Evolutionary conservation across 805 yeast genomes (phyloP), one percentile per base, ranked within the genome.

Genomic region (Ogataea henricii): DNA sequence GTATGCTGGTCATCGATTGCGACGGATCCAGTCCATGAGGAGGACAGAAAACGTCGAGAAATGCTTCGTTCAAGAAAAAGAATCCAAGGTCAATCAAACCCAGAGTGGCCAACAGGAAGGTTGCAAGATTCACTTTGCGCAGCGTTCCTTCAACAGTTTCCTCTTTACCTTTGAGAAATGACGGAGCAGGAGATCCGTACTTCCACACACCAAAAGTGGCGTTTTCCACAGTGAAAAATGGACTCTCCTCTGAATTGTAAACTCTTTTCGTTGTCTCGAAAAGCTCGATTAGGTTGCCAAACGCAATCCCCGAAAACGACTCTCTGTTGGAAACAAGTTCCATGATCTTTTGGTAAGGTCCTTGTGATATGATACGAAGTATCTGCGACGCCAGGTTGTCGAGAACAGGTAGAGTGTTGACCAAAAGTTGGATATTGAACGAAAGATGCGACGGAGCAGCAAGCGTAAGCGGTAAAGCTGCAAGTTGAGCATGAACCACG

Each of bases 71-170:
- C 54, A 94, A 74, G 60, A 85, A 83, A 68, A 83, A 87, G 64
- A 94, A 89, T 1, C 97, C 98, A 39, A 88, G 85, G 51, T 89
- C 94, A 43, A 87, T 78, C 14, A 88, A 75, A 40, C 96, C 96
- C 49, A 91, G 74, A 1, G 94, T 81, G 0, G 97, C 94, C n/a
- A 90, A 78, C 34, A 90, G 70, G 61, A 89, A 94, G 0, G 96
- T 89, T 0, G 96, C 88, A 53, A 94, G 68, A 58, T 94, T 94
- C 1, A 90, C 87, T 57, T 92, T 87, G 49, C 96, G 81, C 27
- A 92, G 66, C 0, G 94, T 83, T 33, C 81, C 74, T 62, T 76
- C 79, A 47, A 82, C 69, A 42, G 81, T 75, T 51, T 81, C 84
- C 56, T 83, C 89, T 49, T 82, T 77, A 44, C 79, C 82, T 53